Evolutionary conservation across 208 protist genomes (phyloP).

Genomic region (Wallacemonas sp.): DNA sequence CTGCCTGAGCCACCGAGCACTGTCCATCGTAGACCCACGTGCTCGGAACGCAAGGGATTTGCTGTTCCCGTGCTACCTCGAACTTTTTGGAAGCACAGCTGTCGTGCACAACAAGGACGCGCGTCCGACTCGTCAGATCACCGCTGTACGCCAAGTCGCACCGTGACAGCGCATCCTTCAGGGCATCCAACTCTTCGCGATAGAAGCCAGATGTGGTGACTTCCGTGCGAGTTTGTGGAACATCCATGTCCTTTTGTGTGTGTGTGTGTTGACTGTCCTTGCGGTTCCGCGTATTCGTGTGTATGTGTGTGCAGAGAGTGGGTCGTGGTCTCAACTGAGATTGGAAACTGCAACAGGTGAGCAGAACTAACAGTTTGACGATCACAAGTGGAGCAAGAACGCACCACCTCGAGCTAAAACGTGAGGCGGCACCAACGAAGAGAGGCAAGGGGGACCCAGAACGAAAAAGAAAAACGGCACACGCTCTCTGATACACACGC

Average conservation of each 20-base stretch:
- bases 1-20: constrained; percentile 29
- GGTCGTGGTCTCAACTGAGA: no score
- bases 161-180: constrained; percentile 30
- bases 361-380: no score
- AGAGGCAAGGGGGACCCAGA: neutral
- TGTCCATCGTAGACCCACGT: constrained; percentile 47
- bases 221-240: constrained; percentile 40
- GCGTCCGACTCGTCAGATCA: constrained; percentile 44
- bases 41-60: constrained; percentile 63
- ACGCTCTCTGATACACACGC: neutral
- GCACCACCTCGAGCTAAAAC: no score
- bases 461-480: constrained; percentile 16
- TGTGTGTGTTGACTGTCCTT: no score
- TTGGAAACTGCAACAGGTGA: no score
- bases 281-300: neutral
- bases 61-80: constrained; percentile 32
- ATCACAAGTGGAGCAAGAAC: no score
- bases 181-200: constrained; percentile 36
- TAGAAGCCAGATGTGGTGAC: constrained; percentile 66
- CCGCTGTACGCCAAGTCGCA: constrained; percentile 35
- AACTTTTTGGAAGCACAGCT: constrained; percentile 39
- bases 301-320: no score
- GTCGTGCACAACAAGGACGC: constrained; percentile 46
- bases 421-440: no score
- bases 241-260: constrained; percentile 11